These are phyloP conservation scores for Aureobasidium sp. DNA, from an alignment of 2,329 filamentous ascomycete species.

Conservation along the genomic window DNA sequence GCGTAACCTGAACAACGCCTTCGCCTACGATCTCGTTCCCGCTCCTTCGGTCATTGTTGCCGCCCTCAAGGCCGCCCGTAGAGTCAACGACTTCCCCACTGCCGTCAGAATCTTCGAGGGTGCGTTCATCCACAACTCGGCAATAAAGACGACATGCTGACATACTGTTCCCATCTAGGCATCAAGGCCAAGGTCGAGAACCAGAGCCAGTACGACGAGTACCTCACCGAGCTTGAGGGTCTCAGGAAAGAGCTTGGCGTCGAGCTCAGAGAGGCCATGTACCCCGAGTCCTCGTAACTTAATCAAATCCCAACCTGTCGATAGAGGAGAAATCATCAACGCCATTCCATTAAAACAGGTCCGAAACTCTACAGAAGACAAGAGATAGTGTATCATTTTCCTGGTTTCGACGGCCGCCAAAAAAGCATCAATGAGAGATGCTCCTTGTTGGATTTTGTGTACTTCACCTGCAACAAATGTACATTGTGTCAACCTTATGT, in stretches of 20 bases:
- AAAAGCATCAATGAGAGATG: not conserved
- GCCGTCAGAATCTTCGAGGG: conserved; percentile 98
- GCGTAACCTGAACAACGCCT: conserved; percentile 98
- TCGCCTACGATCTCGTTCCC: conserved; percentile 99
- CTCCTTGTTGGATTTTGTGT: not conserved
- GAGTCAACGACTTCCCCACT: conserved; percentile 97
- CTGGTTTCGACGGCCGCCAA: not conserved
- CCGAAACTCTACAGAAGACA: not conserved
- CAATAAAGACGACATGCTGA: not conserved
- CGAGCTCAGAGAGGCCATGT: conserved; percentile 85
- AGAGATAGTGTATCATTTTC: not conserved
- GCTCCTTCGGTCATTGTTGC: conserved; percentile 84
- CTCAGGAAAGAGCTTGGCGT: conserved; percentile 92
- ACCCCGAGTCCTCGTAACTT: conserved; percentile 49
- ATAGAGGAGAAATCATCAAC: conserved; percentile 14
- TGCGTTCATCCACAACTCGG: conserved; percentile 41
- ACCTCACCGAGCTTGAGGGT: conserved; percentile 85
- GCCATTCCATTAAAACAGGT: conserved; percentile 1
- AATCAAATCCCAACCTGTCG: not conserved
- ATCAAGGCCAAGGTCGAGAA: conserved; percentile 99
- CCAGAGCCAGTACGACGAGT: conserved; percentile 93
- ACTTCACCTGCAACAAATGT: conserved; percentile 4
- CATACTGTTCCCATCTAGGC: conserved; percentile 46
- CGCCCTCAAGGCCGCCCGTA: conserved; percentile 84
- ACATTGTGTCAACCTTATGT: not conserved